Evolutionary conservation across 352 stramenopile genomes (phyloP), one percentile per base, ranked within the genome.

Genomic region (Phytopythium chamaehyphon): DNA sequence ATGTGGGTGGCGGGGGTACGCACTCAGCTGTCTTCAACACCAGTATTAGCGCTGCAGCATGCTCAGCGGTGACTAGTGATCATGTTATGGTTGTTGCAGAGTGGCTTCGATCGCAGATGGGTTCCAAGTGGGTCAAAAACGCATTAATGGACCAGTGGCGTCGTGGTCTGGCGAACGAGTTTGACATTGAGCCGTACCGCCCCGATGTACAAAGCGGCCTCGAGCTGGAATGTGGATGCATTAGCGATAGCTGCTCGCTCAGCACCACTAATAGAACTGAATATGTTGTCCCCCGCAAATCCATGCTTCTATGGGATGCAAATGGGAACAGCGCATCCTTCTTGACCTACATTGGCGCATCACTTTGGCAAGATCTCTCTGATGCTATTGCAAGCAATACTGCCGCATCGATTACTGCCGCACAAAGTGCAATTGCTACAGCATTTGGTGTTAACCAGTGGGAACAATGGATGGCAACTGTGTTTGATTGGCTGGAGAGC

Each of bases 111-210:
- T 47, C 40, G 6, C 54, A 58, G 22, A 55, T 21, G 26, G 39
- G 23, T 0, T 64, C 57, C 0, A 15, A 52, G 0, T 89, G 80
- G 70, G 47, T 88, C 5, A 38, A 53, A 10, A 74, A 72, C 22
- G 49, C 65, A 0, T n/a, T 91, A 8, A 31, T 85, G 4, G 73
- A 89, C 64, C 69, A 86, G 38, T 91, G 81, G 81, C 71, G 77
- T 44, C 76, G 78, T 33, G 81, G 81, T 14, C 18, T 36, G 12
- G 62, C 66, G 1, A 48, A 62, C 9, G 33, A 48, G 1, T 38
- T 87, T 12, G 76, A 91, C 48, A 66, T 89, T 8, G 81, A 91
- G 39, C 81, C 76, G 0, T 91, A 91, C 59, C 77, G 77, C 22
- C 36, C 54, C 6, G 57, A 55, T 2, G 18, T 54, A 19, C 76